Base-by-base conservation (phyloP, 2,329 filamentous ascomycete genomes). In the Helotiales sp. region DNA sequence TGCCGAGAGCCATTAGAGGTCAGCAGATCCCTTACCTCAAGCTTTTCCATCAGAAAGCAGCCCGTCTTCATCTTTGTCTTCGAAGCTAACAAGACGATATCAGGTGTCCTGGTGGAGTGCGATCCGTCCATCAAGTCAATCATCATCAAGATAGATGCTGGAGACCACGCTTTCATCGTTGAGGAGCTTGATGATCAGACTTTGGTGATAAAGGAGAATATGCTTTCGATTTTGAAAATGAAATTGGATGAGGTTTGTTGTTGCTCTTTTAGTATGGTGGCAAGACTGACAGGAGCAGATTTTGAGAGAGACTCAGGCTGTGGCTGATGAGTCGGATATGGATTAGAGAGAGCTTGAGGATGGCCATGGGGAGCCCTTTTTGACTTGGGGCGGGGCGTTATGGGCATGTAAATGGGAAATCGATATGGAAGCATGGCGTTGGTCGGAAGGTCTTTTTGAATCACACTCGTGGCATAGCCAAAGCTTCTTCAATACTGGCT, bases 101-200 rank as follows among this genome's bases (percentile, higher is more conserved):
- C 68, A 84, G 91, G 91, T 69, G 89, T 92, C 30, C 85, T 95
- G 71, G 88, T 95, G 79, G 88, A 93, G 79, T 93, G 91, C 80
- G 92, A 95, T 77, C 90, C 92, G n/a, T 92, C 91, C 52, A 93
- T 95, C 84, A 94, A 93, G 80, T 91, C 92, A 70, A 93, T 94
- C 82, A 90, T 95, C 75, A 83, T 92, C 73, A 91, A 89, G 75
- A 91, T 95, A 72, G 90, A 95, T 79, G 86, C 83, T 74, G 83
- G 87, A 65, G 84, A 85, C 72, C 88, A 93, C 78, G 88, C 90
- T 71, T 92, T 88, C 77, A 91, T 95, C 75, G 91, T 93, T 69
- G 91, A 93, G 74, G 91, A 93, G 70, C 85, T 94, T 1, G 91
- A 94, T 79, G 91, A 94, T 67, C 86, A 91, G 77, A 89, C 90